These are phyloP conservation scores for Podila epicladia DNA, from an alignment of 192 early-diverging fungal genomes.

Conservation along the genomic window DNA sequence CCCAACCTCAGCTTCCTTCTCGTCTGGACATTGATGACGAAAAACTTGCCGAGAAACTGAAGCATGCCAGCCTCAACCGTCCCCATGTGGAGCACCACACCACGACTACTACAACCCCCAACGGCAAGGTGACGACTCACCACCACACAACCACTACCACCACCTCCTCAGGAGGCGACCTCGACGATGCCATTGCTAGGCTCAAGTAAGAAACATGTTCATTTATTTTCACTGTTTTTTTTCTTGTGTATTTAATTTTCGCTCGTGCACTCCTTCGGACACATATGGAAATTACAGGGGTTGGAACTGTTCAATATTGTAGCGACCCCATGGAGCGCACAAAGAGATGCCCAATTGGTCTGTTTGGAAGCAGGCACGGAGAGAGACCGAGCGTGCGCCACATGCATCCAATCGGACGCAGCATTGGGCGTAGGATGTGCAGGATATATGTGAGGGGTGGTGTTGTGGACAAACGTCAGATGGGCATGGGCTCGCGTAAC, in stretches of 20 bases:
- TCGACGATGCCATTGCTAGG: slow-evolving; percentile 30
- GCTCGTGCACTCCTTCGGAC: no score
- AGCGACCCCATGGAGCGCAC: no score
- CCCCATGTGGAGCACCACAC: slow-evolving; percentile 7
- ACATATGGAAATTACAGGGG: no score
- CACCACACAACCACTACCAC: slow-evolving; percentile 2
- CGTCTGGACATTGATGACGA: slow-evolving; percentile 25
- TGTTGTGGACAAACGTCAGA: no score
- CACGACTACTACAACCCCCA: neutral
- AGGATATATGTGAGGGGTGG: no score
- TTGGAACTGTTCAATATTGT: no score
- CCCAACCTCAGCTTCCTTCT: neutral
- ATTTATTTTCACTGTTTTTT: neutral
- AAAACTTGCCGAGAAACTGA: slow-evolving; percentile 39
- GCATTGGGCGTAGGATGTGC: no score
- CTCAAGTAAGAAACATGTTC: slow-evolving; percentile 33
- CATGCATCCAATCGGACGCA: no score
- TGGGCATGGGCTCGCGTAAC: neutral
- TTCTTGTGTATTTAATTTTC: no score
- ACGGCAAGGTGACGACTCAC: neutral
- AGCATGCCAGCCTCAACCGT: slow-evolving; percentile 14
- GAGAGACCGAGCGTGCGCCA: no score
- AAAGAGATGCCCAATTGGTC: no score
- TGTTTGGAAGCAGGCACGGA: no score
- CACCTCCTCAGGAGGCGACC: slow-evolving; percentile 4